Evolutionary conservation across 176 grass and related monocot species (phyloP).

Genomic region (Carex littledalei): DNA sequence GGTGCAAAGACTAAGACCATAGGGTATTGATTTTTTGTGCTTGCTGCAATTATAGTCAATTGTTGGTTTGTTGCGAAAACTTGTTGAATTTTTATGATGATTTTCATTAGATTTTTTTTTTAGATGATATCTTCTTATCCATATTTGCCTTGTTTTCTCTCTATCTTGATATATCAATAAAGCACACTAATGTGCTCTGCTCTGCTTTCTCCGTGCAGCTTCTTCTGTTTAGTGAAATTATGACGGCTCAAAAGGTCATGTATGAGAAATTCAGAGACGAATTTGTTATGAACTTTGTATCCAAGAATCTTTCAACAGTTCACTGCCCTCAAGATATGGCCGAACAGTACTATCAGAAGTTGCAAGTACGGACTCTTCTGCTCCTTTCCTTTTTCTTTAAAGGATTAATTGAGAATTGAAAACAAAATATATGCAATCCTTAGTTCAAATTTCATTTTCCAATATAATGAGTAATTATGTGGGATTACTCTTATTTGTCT

Average conservation of each 20-base stretch:
- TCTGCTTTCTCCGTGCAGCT: constrained; percentile 46
- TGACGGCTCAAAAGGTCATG: constrained; percentile 91
- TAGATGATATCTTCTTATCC: background rate
- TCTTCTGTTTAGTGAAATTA: constrained; percentile 89
- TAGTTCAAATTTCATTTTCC: constrained; percentile 9
- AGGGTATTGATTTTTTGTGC: background rate
- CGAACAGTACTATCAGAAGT: constrained; percentile 85
- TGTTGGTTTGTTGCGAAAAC: background rate
- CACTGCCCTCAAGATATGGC: constrained; percentile 76
- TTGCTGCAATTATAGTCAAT: background rate
- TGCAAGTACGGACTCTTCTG: constrained; percentile 40
- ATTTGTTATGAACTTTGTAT: constrained; percentile 70
- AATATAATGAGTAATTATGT: constrained; percentile 14
- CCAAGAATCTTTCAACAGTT: constrained; percentile 51
- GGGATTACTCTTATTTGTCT: background rate
- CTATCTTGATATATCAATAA: background rate
- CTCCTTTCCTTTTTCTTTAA: background rate
- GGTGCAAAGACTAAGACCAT: background rate
- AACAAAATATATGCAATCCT: constrained; percentile 6
- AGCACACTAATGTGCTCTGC: background rate
- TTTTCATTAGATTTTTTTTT: background rate
- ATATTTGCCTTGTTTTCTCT: background rate
- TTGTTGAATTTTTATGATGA: background rate
- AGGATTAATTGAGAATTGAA: background rate
- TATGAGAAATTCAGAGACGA: constrained; percentile 85